Evolutionary conservation across 139 green algal species (phyloP).

Genomic region (Chlamydomonas sp.): DNA sequence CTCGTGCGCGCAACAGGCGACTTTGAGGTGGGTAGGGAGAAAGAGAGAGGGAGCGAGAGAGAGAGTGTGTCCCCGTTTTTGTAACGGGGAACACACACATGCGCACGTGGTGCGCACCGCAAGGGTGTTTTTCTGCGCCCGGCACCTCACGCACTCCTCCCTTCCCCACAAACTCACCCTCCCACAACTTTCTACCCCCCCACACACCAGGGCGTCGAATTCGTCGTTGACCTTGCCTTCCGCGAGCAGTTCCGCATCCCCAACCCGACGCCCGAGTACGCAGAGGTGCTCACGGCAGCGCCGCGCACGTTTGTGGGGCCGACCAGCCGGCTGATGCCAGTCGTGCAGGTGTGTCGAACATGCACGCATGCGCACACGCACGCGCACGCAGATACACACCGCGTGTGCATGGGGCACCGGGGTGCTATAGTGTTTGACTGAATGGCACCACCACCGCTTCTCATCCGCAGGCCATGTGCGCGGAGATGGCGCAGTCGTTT

Average conservation of each 20-base stretch:
- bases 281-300: constrained; percentile 8
- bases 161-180: too few species aligned
- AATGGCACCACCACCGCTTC: not conserved
- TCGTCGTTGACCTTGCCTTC: constrained; percentile 30
- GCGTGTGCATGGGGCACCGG: too few species aligned
- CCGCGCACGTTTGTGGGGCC: constrained; percentile 26
- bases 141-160: too few species aligned
- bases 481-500: constrained; percentile 30
- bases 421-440: not conserved
- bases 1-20: too few species aligned
- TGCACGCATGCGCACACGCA: not conserved
- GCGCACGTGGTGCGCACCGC: too few species aligned
- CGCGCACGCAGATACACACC: too few species aligned
- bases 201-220: constrained; percentile 19
- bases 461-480: constrained; percentile 11
- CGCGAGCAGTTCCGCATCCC: constrained; percentile 30
- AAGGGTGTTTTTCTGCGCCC: too few species aligned
- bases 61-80: too few species aligned
- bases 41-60: too few species aligned
- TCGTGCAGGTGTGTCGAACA: constrained; percentile 15
- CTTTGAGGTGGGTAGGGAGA: too few species aligned
- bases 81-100: too few species aligned
- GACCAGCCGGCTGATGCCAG: constrained; percentile 5
- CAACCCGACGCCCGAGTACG: constrained; percentile 23
- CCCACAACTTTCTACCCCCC: too few species aligned